Evolutionary conservation across 2,329 filamentous ascomycete genomes (phyloP).

Genomic region (Paraphoma sp.): DNA sequence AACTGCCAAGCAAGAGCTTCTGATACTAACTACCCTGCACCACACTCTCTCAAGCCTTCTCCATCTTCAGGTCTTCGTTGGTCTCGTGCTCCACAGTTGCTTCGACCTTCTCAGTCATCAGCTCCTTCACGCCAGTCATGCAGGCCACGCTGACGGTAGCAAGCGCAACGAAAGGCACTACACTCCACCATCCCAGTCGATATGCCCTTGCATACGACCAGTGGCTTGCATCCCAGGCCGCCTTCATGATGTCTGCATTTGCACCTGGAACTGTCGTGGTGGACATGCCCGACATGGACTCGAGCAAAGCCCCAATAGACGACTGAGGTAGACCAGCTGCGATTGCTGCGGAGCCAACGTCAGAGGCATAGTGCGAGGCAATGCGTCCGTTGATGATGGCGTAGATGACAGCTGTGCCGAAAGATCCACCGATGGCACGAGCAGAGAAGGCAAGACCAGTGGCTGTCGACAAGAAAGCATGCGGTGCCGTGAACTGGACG

Average conservation of each 20-base stretch:
- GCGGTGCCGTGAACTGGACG: slow-evolving; percentile 40
- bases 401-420: slow-evolving; percentile 40
- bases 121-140: slow-evolving; percentile 34
- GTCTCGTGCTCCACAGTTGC: slow-evolving; percentile 36
- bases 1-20: neutral
- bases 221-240: slow-evolving; percentile 34
- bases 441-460: slow-evolving; percentile 43
- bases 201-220: slow-evolving; percentile 40
- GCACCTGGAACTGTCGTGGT: slow-evolving; percentile 23
- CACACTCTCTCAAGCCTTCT: slow-evolving; percentile 1
- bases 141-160: slow-evolving; percentile 30
- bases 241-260: slow-evolving; percentile 21
- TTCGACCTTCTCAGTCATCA: slow-evolving; percentile 43
- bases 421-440: slow-evolving; percentile 40
- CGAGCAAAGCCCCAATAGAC: slow-evolving; percentile 23
- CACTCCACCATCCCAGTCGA: slow-evolving; percentile 38
- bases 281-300: slow-evolving; percentile 24
- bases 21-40: neutral
- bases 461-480: slow-evolving; percentile 38
- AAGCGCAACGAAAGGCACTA: slow-evolving; percentile 40
- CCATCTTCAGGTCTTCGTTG: slow-evolving; percentile 14
- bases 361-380: slow-evolving; percentile 23
- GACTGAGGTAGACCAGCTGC: slow-evolving; percentile 29
- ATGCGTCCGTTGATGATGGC: slow-evolving; percentile 36
- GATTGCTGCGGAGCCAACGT: slow-evolving; percentile 29